phyloP scores from a whole-genome alignment of 2,329 filamentous ascomycete genomes.

The Sclerotinia sclerotiorum region DNA sequence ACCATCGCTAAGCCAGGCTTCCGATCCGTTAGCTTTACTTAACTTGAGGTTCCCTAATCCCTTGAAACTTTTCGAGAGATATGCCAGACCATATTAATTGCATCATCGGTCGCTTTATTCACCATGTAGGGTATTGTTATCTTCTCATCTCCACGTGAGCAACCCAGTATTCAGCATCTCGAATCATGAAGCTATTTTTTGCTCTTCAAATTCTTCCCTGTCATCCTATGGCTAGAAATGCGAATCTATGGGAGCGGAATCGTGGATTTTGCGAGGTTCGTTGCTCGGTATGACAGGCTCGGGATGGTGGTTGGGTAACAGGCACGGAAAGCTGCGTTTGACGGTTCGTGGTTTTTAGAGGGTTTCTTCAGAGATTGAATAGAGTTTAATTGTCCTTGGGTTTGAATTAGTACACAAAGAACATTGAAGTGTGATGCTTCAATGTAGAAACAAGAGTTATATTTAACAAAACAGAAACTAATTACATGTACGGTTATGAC shows the following conservation, averaged over 20 bases:
- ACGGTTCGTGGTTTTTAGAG: not conserved
- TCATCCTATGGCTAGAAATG: not conserved
- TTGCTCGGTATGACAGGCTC: not conserved
- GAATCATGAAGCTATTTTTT: not conserved
- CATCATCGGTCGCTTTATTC: not conserved
- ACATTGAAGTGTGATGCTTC: not conserved
- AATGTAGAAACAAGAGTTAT: too few species aligned
- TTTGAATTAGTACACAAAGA: not conserved
- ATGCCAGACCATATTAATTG: not conserved
- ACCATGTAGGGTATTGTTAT: slow-evolving; percentile 8
- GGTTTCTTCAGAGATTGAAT: not conserved
- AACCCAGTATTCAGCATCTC: slow-evolving; percentile 2
- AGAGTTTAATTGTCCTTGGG: not conserved
- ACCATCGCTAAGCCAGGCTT: not conserved
- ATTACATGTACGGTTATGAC: not conserved
- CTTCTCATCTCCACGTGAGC: not conserved
- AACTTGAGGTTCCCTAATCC: not conserved
- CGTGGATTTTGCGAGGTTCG: not conserved
- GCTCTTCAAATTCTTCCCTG: slow-evolving; percentile 7
- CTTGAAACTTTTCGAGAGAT: not conserved
- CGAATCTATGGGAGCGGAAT: not conserved
- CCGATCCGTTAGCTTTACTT: not conserved
- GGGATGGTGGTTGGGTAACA: not conserved
- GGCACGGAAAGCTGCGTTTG: not conserved
- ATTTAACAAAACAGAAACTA: not conserved